Evolutionary conservation across 2,329 filamentous ascomycete species (phyloP).

Genomic region (Pyrenophora tritici-repentis): DNA sequence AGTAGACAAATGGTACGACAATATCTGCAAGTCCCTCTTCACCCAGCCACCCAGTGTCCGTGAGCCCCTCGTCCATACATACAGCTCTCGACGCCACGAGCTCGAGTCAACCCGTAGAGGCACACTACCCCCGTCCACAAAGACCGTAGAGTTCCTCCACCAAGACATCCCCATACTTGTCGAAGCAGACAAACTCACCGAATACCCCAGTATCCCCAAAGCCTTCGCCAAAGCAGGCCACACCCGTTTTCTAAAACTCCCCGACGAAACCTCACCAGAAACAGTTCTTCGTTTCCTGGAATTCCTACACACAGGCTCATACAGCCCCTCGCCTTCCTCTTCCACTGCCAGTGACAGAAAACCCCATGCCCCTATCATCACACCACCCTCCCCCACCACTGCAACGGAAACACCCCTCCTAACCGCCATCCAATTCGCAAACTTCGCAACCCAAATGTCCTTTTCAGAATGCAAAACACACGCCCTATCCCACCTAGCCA

Average conservation of each 20-base stretch:
- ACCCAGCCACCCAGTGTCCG: conserved; percentile 25
- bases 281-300: conserved; percentile 45
- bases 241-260: conserved; percentile 36
- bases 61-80: conserved; percentile 33
- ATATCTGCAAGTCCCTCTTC: conserved; percentile 39
- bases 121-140: conserved; percentile 33
- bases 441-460: conserved; percentile 40
- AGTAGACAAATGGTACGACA: conserved; percentile 41
- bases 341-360: conserved; percentile 7
- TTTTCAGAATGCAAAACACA: conserved; percentile 46
- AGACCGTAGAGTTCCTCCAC: conserved; percentile 48
- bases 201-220: conserved; percentile 36
- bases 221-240: conserved; percentile 33
- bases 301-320: conserved; percentile 31
- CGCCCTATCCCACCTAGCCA: conserved; percentile 42
- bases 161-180: conserved; percentile 42
- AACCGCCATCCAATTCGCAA: conserved; percentile 34
- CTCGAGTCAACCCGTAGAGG: conserved; percentile 39
- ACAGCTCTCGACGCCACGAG: conserved; percentile 31
- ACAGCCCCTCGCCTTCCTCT: conserved; percentile 16
- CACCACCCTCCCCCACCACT: conserved; percentile 6
- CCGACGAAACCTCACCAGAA: conserved; percentile 29
- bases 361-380: conserved; percentile 32
- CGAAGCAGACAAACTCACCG: conserved; percentile 32
- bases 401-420: conserved; percentile 2